Conservation (phyloP, 2,329 filamentous ascomycete species). For the Mycosphaerella sp. region DNA sequence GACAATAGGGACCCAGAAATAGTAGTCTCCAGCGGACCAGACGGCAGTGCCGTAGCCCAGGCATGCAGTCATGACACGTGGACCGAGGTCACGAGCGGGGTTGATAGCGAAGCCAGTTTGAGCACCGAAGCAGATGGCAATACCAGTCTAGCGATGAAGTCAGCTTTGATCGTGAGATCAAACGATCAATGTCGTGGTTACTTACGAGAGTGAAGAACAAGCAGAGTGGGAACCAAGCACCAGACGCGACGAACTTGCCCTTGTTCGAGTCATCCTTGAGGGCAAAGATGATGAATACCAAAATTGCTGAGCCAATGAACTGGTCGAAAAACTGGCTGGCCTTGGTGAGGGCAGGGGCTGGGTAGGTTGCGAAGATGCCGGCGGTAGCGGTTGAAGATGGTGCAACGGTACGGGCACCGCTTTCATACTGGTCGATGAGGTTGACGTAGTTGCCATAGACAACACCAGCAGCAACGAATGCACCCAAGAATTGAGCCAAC, state of each 20-base stretch:
- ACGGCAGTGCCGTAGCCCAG: slow-evolving; percentile 60
- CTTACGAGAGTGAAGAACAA: slow-evolving; percentile 55
- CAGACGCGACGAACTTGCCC: slow-evolving; percentile 31
- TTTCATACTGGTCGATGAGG: slow-evolving; percentile 54
- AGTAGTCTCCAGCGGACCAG: slow-evolving; percentile 58
- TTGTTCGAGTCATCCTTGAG: slow-evolving; percentile 50
- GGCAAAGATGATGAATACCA: slow-evolving; percentile 66
- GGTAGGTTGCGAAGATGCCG: slow-evolving; percentile 64
- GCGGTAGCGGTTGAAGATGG: slow-evolving; percentile 53
- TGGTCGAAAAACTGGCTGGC: slow-evolving; percentile 64
- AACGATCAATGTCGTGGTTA: neutral
- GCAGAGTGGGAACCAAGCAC: slow-evolving; percentile 50
- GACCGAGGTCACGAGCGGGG: slow-evolving; percentile 64
- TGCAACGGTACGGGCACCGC: slow-evolving; percentile 55
- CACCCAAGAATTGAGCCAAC: slow-evolving; percentile 59
- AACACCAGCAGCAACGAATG: slow-evolving; percentile 51
- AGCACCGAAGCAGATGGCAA: slow-evolving; percentile 62
- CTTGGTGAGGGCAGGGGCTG: slow-evolving; percentile 55
- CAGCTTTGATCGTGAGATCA: neutral
- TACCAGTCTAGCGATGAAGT: slow-evolving; percentile 45
- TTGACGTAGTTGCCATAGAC: slow-evolving; percentile 47
- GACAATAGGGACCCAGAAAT: slow-evolving; percentile 64
- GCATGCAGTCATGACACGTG: slow-evolving; percentile 58
- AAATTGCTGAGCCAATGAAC: slow-evolving; percentile 58
- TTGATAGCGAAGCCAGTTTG: slow-evolving; percentile 64